A percentile compares a stretch with the other conserved stretches of the same genome.
Conservation (phyloP, 1,284 basidiomycete genomes). For the Laetiporus sulphureus region DNA sequence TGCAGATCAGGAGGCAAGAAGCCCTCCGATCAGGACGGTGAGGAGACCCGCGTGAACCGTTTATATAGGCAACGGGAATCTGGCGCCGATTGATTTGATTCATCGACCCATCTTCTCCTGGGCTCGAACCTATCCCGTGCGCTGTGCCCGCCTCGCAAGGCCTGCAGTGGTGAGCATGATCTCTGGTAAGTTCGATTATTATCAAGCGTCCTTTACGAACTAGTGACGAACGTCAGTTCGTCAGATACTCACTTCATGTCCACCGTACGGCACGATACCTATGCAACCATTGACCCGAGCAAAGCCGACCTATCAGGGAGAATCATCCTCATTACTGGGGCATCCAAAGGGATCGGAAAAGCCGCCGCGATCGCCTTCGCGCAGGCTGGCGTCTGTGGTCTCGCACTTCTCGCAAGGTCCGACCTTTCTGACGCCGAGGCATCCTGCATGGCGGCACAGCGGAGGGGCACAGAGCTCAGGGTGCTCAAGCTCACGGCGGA, state of each 20-base stretch:
- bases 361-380: constrained; percentile 1
- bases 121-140: too few relatives aligned
- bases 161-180: too few relatives aligned
- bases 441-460: not conserved
- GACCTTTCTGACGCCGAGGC: not conserved
- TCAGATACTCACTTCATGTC: not conserved
- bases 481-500: not conserved
- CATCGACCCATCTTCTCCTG: too few relatives aligned
- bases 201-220: too few relatives aligned
- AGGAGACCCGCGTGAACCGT: too few relatives aligned
- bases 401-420: not conserved
- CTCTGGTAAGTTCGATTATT: too few relatives aligned
- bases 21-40: too few relatives aligned
- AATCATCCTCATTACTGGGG: constrained; percentile 2
- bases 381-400: not conserved
- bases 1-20: too few relatives aligned
- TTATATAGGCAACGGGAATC: too few relatives aligned
- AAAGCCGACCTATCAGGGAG: constrained; percentile 1
- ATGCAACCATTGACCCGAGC: constrained; percentile 1
- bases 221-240: too few relatives aligned
- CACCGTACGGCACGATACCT: constrained; percentile 1
- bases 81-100: too few relatives aligned
- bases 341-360: constrained; percentile 1
- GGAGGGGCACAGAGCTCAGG: not conserved
- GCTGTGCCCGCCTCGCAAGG: too few relatives aligned